Percentiles rank a stretch among this genome's conserved stretches.
These are phyloP conservation scores for Cydonia oblonga DNA, from an alignment of 331 rosid species.

Conservation along the genomic window DNA sequence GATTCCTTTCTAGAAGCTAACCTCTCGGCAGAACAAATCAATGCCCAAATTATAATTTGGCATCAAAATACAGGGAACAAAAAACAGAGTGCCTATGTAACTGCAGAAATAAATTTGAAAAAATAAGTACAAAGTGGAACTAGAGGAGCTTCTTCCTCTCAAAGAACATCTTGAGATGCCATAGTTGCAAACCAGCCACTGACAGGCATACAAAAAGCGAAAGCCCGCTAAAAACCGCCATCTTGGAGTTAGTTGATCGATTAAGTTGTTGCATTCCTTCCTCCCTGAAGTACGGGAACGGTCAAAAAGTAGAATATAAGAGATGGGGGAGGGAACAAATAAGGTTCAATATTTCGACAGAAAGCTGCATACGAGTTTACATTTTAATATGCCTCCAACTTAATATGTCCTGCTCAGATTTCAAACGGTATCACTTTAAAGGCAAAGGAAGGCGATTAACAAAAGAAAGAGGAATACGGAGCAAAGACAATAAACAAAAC, in stretches of 20 bases:
- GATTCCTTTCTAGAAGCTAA: background rate
- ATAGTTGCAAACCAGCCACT: conserved; percentile 76
- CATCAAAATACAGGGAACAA: background rate
- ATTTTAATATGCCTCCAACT: too few relatives aligned
- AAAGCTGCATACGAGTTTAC: too few relatives aligned
- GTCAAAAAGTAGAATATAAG: too few relatives aligned
- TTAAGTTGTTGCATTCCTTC: conserved; percentile 88
- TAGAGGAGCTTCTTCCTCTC: conserved; percentile 87
- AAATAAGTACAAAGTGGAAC: background rate
- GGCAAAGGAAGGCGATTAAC: too few relatives aligned
- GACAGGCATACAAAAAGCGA: conserved; percentile 72
- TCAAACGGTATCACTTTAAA: too few relatives aligned
- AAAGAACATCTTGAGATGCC: conserved; percentile 92
- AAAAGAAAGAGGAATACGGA: background rate
- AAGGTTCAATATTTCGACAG: background rate
- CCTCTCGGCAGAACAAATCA: background rate
- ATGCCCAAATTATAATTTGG: background rate
- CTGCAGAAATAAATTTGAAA: conserved; percentile 1
- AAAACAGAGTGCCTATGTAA: background rate
- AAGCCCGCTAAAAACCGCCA: conserved; percentile 70
- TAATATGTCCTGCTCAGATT: too few relatives aligned
- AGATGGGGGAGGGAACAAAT: background rate
- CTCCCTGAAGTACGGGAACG: conserved; percentile 38
- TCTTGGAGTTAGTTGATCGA: conserved; percentile 52
- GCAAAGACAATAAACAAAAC: background rate